phyloP scores from a whole-genome alignment of 805 yeast species.

The Candida odintsovae region DNA sequence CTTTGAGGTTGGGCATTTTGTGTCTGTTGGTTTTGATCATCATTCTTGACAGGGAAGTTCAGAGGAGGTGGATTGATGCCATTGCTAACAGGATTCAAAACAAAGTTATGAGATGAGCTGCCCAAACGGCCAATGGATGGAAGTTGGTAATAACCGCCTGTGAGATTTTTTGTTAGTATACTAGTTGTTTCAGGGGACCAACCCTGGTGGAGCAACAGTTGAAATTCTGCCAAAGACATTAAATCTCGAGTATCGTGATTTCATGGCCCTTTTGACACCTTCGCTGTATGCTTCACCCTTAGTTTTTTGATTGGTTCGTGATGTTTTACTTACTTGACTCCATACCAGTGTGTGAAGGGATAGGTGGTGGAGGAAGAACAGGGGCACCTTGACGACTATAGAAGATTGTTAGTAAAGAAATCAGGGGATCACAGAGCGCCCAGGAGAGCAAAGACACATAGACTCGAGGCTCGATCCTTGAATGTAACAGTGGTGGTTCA shows the following conservation, averaged over 20 bases:
- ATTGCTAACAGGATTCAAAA: conserved; percentile 14
- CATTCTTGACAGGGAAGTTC: conserved; percentile 4
- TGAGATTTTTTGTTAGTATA: conserved; percentile 11
- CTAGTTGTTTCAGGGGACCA: not conserved
- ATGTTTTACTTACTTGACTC: conserved; percentile 20
- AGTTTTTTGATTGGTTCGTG: not conserved
- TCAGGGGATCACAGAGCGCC: not conserved
- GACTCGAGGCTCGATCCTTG: not conserved
- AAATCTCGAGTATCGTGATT: not conserved
- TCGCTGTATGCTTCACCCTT: not conserved
- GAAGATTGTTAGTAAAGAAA: not conserved
- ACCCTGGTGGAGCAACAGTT: not conserved
- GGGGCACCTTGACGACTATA: conserved; percentile 52
- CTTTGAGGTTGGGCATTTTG: conserved; percentile 7
- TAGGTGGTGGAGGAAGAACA: conserved; percentile 50
- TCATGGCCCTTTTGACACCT: not conserved
- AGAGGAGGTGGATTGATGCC: conserved; percentile 11
- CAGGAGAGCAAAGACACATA: not conserved
- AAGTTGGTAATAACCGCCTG: conserved; percentile 18
- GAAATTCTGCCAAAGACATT: not conserved
- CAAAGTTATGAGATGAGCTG: conserved; percentile 13
- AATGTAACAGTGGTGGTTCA: not conserved
- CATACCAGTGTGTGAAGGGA: conserved; percentile 18
- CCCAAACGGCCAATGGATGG: conserved; percentile 19
- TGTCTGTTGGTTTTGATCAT: conserved; percentile 10